These are phyloP conservation scores for Gonium pectorale DNA, from an alignment of 139 green algal genomes.

Conservation along the genomic window DNA sequence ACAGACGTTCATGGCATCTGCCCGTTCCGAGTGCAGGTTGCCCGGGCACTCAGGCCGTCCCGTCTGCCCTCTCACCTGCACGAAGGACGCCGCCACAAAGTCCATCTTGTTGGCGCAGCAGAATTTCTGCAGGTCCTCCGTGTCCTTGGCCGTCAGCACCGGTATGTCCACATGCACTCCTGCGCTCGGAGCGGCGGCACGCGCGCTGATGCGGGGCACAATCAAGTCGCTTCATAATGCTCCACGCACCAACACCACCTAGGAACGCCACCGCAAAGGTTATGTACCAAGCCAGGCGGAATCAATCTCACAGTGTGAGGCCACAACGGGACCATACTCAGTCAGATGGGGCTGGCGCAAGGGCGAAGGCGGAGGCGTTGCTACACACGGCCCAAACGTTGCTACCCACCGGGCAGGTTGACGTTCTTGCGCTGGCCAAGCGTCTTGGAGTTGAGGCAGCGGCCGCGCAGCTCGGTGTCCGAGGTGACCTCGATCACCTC, in stretches of 20 bases:
- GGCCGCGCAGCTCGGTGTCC: constrained; percentile 54
- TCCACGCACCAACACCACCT: too few species aligned
- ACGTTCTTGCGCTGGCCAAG: constrained; percentile 67
- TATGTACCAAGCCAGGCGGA: too few species aligned
- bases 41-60: not conserved
- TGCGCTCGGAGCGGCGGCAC: too few species aligned
- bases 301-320: not conserved
- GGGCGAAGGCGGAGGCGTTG: not conserved
- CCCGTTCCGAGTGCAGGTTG: too few species aligned
- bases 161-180: constrained; percentile 70
- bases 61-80: constrained; percentile 48
- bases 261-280: too few species aligned
- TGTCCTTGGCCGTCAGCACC: constrained; percentile 69
- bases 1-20: too few species aligned
- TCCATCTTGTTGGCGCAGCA: constrained; percentile 65
- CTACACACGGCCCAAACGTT: too few species aligned
- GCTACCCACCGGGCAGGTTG: constrained; percentile 69
- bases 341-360: constrained; percentile 8
- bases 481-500: constrained; percentile 65
- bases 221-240: too few species aligned
- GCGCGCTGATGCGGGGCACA: too few species aligned
- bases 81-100: constrained; percentile 74
- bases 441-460: constrained; percentile 53
- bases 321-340: not conserved
- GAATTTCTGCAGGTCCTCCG: constrained; percentile 74